Evolutionary conservation across 2,329 filamentous ascomycete genomes (phyloP).

Genomic region (Neonectria ditissima): DNA sequence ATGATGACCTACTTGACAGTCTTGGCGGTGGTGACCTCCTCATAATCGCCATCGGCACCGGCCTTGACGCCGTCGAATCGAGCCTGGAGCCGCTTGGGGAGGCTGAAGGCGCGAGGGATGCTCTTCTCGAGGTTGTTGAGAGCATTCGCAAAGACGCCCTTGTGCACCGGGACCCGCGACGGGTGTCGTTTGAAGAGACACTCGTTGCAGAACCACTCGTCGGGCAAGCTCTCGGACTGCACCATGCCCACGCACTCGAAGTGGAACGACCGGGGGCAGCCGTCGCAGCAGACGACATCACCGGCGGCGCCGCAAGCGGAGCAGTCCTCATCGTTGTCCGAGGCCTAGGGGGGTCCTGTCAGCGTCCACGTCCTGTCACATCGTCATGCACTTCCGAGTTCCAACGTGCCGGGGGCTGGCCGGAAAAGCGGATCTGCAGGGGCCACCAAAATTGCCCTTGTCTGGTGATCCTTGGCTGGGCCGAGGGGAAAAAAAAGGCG

Average conservation of each 20-base stretch:
- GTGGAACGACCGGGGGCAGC: constrained; percentile 90
- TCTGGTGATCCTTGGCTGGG: constrained; percentile 35
- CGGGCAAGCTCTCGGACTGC: constrained; percentile 72
- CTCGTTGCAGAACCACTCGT: constrained; percentile 88
- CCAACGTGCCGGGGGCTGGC: constrained; percentile 37
- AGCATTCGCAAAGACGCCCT: constrained; percentile 71
- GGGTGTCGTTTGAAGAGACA: constrained; percentile 68
- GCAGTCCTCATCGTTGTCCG: constrained; percentile 91
- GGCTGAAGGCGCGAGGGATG: constrained; percentile 77
- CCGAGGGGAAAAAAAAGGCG: constrained; percentile 33
- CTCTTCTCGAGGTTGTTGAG: constrained; percentile 74
- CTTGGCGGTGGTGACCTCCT: constrained; percentile 72
- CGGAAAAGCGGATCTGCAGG: constrained; percentile 45
- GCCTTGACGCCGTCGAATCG: constrained; percentile 85
- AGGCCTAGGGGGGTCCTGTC: constrained; percentile 48
- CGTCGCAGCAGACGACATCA: constrained; percentile 92
- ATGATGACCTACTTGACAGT: constrained; percentile 68
- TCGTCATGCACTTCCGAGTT: constrained; percentile 34
- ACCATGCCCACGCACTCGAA: constrained; percentile 89
- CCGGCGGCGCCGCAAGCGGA: constrained; percentile 86
- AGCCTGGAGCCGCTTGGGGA: constrained; percentile 78
- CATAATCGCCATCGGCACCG: constrained; percentile 82
- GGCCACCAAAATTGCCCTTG: constrained; percentile 41
- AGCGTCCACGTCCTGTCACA: constrained; percentile 46
- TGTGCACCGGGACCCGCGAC: constrained; percentile 59